Evolutionary conservation across 1,139 yeast genomes (phyloP).

Genomic region (Pichia sp.): DNA sequence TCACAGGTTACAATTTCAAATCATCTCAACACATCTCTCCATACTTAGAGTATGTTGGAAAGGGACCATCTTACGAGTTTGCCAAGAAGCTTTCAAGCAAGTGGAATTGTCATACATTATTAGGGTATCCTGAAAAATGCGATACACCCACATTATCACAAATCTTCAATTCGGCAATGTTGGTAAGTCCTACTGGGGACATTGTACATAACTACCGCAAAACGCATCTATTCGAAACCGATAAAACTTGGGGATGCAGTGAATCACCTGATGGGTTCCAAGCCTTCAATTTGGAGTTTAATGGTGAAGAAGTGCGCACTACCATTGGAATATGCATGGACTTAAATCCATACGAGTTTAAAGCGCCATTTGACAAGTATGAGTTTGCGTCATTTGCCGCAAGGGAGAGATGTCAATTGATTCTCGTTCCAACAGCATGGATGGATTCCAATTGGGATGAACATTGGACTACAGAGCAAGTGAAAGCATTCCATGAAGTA

Average conservation of each 20-base stretch:
- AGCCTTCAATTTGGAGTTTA: constrained; percentile 33
- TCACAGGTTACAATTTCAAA: constrained; percentile 76
- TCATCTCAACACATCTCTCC: constrained; percentile 50
- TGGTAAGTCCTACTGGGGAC: constrained; percentile 53
- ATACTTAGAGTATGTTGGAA: constrained; percentile 39
- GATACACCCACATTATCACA: constrained; percentile 13
- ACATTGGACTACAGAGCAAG: constrained; percentile 16
- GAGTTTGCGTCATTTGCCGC: constrained; percentile 61
- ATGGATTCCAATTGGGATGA: constrained; percentile 32
- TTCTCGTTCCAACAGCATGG: constrained; percentile 90
- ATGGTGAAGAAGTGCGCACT: constrained; percentile 30
- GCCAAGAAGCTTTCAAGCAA: constrained; percentile 47
- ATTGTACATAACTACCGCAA: constrained; percentile 67
- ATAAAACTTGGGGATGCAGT: constrained; percentile 71
- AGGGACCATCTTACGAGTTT: constrained; percentile 41
- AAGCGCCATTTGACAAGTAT: constrained; percentile 66
- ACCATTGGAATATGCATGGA: constrained; percentile 95
- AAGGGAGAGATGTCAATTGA: constrained; percentile 41
- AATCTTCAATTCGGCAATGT: constrained; percentile 67
- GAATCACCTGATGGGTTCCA: constrained; percentile 59
- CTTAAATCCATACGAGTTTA: constrained; percentile 76
- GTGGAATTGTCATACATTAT: constrained; percentile 58
- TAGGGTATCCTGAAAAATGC: constrained; percentile 72
- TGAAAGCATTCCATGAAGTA: constrained; percentile 9
- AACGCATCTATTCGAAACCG: constrained; percentile 71